These are phyloP conservation scores for Ophiostoma quercus DNA, from an alignment of 2,329 filamentous ascomycete species.

Conservation along the genomic window DNA sequence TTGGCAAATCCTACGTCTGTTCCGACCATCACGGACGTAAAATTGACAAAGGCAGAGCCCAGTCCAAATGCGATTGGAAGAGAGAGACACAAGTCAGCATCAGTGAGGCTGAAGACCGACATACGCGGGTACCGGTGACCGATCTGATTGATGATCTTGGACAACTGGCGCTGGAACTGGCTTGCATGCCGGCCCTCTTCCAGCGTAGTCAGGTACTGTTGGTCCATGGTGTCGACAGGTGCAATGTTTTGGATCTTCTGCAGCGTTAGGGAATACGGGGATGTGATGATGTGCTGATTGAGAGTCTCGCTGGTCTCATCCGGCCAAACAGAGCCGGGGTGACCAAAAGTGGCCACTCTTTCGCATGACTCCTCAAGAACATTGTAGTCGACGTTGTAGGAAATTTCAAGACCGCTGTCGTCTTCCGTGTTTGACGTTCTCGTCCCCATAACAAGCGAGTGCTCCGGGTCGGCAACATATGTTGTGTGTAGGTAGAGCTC, in stretches of 20 bases:
- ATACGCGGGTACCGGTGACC: slow-evolving; percentile 38
- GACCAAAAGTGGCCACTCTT: background rate
- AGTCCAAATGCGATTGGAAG: slow-evolving; percentile 34
- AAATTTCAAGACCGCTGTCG: slow-evolving; percentile 12
- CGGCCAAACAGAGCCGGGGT: slow-evolving; percentile 11
- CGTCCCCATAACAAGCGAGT: slow-evolving; percentile 34
- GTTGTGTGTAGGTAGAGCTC: slow-evolving; percentile 37
- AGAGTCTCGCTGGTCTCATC: slow-evolving; percentile 11
- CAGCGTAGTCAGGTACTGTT: slow-evolving; percentile 27
- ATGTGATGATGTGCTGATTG: background rate
- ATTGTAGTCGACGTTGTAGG: background rate
- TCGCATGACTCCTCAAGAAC: slow-evolving; percentile 11
- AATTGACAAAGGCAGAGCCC: slow-evolving; percentile 31
- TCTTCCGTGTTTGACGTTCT: slow-evolving; percentile 11
- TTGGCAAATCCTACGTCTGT: background rate
- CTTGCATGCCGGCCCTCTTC: slow-evolving; percentile 33
- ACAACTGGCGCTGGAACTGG: slow-evolving; percentile 35
- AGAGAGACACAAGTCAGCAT: slow-evolving; percentile 32
- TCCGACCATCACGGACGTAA: background rate
- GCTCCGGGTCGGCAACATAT: slow-evolving; percentile 40
- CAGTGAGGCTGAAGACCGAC: slow-evolving; percentile 38
- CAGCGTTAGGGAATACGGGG: slow-evolving; percentile 10
- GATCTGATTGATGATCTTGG: slow-evolving; percentile 37
- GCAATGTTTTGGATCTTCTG: background rate
- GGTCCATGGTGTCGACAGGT: slow-evolving; percentile 25